Conservation (phyloP, 2,329 filamentous ascomycete genomes). For the Blastomyces gilchristii region DNA sequence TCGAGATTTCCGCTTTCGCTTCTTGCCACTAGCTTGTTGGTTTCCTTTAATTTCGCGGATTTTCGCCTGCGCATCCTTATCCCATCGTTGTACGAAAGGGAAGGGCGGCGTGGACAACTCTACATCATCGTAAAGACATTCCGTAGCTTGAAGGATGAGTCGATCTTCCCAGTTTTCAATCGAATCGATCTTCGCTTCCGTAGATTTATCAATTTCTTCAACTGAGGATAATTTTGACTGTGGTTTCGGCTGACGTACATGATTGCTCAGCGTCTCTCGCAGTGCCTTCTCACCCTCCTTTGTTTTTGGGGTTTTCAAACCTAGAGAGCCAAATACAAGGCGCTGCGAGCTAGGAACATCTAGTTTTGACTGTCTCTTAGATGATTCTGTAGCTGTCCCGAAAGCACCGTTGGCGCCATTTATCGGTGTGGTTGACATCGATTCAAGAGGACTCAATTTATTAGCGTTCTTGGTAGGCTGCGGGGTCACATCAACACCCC, state of each 20-base stretch:
- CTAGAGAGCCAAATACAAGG: slow-evolving; percentile 62
- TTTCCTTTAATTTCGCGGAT: slow-evolving; percentile 32
- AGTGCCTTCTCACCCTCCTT: slow-evolving; percentile 58
- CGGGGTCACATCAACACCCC: slow-evolving; percentile 41
- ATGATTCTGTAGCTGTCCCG: slow-evolving; percentile 2
- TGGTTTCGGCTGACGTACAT: slow-evolving; percentile 35
- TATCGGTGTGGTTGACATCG: slow-evolving; percentile 4
- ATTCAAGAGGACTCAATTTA: slow-evolving; percentile 2
- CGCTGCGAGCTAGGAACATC: slow-evolving; percentile 55
- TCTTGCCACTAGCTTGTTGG: slow-evolving; percentile 21
- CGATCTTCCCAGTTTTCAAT: slow-evolving; percentile 61
- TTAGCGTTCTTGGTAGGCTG: slow-evolving; percentile 25
- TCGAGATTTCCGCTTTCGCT: slow-evolving; percentile 41
- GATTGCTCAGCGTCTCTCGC: slow-evolving; percentile 49
- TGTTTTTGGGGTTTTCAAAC: slow-evolving; percentile 56
- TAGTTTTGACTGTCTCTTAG: slow-evolving; percentile 35
- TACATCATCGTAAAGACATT: slow-evolving; percentile 65
- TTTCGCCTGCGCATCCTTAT: slow-evolving; percentile 54
- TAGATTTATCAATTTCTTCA: slow-evolving; percentile 19
- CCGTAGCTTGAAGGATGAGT: slow-evolving; percentile 66
- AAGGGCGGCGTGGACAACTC: slow-evolving; percentile 69
- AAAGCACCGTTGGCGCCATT: neutral
- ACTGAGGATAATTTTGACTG: slow-evolving; percentile 20
- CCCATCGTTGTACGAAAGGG: slow-evolving; percentile 84
- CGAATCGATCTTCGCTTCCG: slow-evolving; percentile 35